Conservation (phyloP, 1,284 basidiomycete genomes). For the Megacollybia platyphylla region DNA sequence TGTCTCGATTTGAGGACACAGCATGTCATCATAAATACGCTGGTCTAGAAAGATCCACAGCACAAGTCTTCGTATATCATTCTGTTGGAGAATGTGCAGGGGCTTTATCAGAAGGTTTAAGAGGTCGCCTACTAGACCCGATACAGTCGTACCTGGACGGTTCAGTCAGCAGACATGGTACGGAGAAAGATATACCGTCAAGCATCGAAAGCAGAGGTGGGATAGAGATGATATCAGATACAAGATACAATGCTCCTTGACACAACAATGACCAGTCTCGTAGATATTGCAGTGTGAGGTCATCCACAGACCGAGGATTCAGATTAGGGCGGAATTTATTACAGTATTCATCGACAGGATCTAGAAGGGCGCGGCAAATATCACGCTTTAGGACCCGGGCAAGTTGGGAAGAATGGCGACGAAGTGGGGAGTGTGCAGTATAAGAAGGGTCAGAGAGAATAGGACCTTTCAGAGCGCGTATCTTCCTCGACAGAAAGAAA, state of each 20-base stretch:
- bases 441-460: slow-evolving; percentile 12
- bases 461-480: slow-evolving; percentile 15
- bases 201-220: slow-evolving; percentile 29
- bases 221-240: slow-evolving; percentile 32
- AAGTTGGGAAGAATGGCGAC: slow-evolving; percentile 18
- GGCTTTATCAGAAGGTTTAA: slow-evolving; percentile 18
- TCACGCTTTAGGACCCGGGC: slow-evolving; percentile 33
- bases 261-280: background rate
- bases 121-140: slow-evolving; percentile 27
- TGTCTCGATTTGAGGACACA: slow-evolving; percentile 15
- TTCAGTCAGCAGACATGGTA: slow-evolving; percentile 1
- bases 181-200: slow-evolving; percentile 22
- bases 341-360: background rate
- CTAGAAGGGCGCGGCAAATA: slow-evolving; percentile 17
- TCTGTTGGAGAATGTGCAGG: slow-evolving; percentile 20
- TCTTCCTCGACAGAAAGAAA: slow-evolving; percentile 26
- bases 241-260: slow-evolving; percentile 9
- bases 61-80: slow-evolving; percentile 27
- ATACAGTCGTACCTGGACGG: slow-evolving; percentile 15
- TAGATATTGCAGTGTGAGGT: background rate
- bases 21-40: slow-evolving; percentile 24
- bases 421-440: slow-evolving; percentile 19
- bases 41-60: slow-evolving; percentile 35
- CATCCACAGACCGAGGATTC: background rate
- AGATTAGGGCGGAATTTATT: background rate